These are phyloP conservation scores for Psophocarpus tetragonolobus DNA, from an alignment of 306 rosid species.

Conservation along the genomic window DNA sequence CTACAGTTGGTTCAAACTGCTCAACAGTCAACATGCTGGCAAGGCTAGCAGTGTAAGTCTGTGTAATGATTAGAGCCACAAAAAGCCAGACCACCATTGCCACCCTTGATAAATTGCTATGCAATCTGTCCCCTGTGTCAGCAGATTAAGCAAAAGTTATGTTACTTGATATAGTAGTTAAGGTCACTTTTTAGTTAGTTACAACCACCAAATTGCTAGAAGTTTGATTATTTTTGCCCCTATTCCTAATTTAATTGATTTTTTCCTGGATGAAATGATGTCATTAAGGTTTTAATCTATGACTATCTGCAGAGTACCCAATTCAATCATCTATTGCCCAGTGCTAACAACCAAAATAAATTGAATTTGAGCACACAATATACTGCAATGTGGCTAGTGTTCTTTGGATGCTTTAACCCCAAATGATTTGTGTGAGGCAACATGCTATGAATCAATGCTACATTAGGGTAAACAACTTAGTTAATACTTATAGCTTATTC, in stretches of 20 bases:
- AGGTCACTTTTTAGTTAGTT: not conserved
- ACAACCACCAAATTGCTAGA: not conserved
- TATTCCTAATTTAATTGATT: not conserved
- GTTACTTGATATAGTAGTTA: not conserved
- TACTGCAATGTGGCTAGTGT: not conserved
- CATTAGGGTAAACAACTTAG: not conserved
- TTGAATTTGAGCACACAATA: not conserved
- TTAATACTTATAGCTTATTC: not conserved
- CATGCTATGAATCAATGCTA: not conserved
- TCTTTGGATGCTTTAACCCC: not conserved
- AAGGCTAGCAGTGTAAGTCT: slow-evolving; percentile 58
- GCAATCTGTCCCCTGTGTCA: slow-evolving; percentile 42
- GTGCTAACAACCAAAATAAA: not conserved
- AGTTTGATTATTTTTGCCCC: not conserved
- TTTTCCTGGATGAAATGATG: not conserved
- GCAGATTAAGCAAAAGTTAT: not conserved
- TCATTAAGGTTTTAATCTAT: not conserved
- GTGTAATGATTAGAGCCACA: slow-evolving; percentile 56
- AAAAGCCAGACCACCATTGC: slow-evolving; percentile 58
- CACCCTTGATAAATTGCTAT: slow-evolving; percentile 56
- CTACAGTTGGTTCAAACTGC: slow-evolving; percentile 46
- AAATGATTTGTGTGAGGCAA: not conserved
- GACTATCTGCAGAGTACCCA: not conserved
- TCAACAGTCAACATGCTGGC: slow-evolving; percentile 57
- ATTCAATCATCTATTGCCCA: not conserved